Evolutionary conservation across 1,284 basidiomycete species (phyloP).

Genomic region (Pholiota adiposa): DNA sequence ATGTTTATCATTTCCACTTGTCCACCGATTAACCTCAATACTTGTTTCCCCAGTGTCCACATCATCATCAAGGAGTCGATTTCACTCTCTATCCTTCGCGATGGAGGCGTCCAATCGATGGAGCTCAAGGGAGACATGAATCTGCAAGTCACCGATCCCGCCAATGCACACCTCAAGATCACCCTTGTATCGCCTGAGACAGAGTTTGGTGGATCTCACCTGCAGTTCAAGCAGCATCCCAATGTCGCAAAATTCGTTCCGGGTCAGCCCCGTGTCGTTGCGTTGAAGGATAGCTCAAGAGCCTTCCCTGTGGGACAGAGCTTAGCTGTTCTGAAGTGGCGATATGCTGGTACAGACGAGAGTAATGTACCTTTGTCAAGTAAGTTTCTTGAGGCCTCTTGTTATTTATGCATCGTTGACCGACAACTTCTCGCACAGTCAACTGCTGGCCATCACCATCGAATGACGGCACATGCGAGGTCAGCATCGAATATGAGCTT

Average conservation of each 20-base stretch:
- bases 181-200: constrained; percentile 65
- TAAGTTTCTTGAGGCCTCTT: constrained; percentile 46
- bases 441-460: constrained; percentile 96
- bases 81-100: constrained; percentile 81
- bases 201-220: constrained; percentile 64
- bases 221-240: constrained; percentile 98
- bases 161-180: constrained; percentile 79
- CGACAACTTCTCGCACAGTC: constrained; percentile 49
- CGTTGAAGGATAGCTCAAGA: constrained; percentile 83
- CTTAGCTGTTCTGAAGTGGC: constrained; percentile 92
- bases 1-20: constrained; percentile 19
- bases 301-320: constrained; percentile 90
- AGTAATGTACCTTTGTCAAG: constrained; percentile 88
- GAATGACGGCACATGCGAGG: constrained; percentile 89
- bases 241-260: constrained; percentile 89
- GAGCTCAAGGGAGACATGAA: constrained; percentile 96
- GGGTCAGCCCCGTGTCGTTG: constrained; percentile 72
- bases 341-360: constrained; percentile 91
- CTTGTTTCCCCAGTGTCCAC: constrained; percentile 68
- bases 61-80: constrained; percentile 86
- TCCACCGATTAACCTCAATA: constrained; percentile 4
- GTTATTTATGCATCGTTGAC: not conserved
- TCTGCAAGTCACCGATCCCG: constrained; percentile 82
- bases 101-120: constrained; percentile 89
- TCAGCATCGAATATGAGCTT: constrained; percentile 97